A percentile compares a stretch with the other conserved stretches of the same genome.
These are phyloP conservation scores for Vitis hybrid DNA, from an alignment of 177 flowering plant genomes.

Conservation along the genomic window DNA sequence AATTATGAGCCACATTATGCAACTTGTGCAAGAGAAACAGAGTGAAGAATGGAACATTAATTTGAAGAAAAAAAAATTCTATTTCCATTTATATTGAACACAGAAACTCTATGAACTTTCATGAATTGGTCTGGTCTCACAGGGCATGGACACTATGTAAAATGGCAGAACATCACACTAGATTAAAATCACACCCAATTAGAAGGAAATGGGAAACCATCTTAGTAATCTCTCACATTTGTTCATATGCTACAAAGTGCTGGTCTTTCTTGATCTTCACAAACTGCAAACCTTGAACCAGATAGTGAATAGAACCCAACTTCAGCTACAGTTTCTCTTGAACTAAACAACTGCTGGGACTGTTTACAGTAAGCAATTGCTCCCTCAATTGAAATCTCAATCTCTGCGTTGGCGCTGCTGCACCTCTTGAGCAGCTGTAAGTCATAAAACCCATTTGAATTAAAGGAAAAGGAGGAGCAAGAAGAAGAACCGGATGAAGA, in stretches of 20 bases:
- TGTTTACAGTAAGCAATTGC: slow-evolving; percentile 64
- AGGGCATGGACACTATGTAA: neutral
- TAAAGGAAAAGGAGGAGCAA: slow-evolving; percentile 45
- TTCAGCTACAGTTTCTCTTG: slow-evolving; percentile 16
- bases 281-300: slow-evolving; percentile 16
- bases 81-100: slow-evolving; percentile 1
- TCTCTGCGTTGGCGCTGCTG: slow-evolving; percentile 37
- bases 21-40: too few species aligned
- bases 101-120: neutral
- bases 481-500: slow-evolving; percentile 49
- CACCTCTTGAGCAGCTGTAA: slow-evolving; percentile 41
- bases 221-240: too few species aligned
- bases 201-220: neutral
- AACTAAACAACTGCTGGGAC: slow-evolving; percentile 33
- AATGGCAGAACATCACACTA: neutral
- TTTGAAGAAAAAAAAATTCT: neutral
- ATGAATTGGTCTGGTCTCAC: neutral
- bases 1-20: too few species aligned
- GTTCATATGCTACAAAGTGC: slow-evolving; percentile 12
- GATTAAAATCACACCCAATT: neutral
- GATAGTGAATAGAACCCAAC: slow-evolving; percentile 15
- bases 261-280: slow-evolving; percentile 17
- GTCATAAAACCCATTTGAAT: slow-evolving; percentile 33
- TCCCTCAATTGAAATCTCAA: slow-evolving; percentile 46
- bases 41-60: too few species aligned